phyloP scores from a whole-genome alignment of 371 early-diverging fungal genomes.

The Rhizopus delemar region DNA sequence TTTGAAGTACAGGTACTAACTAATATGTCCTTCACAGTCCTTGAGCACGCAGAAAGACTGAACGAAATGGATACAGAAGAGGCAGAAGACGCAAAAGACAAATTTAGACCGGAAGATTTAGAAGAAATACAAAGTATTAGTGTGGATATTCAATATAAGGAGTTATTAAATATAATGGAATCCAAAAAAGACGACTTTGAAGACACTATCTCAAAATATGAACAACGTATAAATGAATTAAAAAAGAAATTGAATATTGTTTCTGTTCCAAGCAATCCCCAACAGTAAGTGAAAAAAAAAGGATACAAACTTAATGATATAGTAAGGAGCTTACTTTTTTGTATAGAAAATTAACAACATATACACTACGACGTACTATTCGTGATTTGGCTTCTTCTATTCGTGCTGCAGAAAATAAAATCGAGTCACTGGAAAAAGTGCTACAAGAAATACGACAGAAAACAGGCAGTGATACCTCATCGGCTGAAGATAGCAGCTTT shows the following conservation, averaged over 20 bases:
- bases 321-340: background rate
- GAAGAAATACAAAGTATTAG: background rate
- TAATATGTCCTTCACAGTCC: background rate
- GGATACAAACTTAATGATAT: background rate
- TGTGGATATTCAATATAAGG: background rate
- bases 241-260: background rate
- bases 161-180: background rate
- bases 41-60: background rate
- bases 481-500: background rate
- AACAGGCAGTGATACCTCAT: background rate
- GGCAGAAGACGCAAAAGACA: too few relatives aligned
- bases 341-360: slow-evolving; percentile 10
- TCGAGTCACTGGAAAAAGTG: background rate
- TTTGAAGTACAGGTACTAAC: background rate
- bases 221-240: background rate
- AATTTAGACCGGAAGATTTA: background rate
- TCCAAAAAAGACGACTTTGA: background rate
- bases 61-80: background rate
- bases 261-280: background rate
- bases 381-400: slow-evolving; percentile 16
- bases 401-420: too few relatives aligned
- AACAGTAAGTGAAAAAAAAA: slow-evolving; percentile 1
- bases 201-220: background rate
- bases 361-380: slow-evolving; percentile 18
- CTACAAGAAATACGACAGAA: background rate